phyloP scores from a whole-genome alignment of 345 rosid genomes.

The Boechera stricta region DNA sequence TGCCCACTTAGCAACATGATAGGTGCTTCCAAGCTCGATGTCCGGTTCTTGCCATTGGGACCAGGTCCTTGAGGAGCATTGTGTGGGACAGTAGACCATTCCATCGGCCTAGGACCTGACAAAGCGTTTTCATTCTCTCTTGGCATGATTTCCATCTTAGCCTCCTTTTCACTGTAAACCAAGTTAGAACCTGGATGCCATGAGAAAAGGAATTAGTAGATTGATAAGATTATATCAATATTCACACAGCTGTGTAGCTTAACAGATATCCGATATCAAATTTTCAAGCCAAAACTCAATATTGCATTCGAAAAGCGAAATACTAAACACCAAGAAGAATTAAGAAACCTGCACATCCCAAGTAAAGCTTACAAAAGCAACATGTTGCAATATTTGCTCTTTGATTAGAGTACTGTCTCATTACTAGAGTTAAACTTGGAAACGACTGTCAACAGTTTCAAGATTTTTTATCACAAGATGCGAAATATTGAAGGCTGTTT shows the following conservation, averaged over 20 bases:
- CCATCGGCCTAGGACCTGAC: conserved; percentile 89
- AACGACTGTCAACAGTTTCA: not conserved
- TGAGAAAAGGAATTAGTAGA: conserved; percentile 1
- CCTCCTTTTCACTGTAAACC: conserved; percentile 7
- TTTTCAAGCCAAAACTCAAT: not conserved
- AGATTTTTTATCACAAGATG: not conserved
- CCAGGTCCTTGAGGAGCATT: conserved; percentile 63
- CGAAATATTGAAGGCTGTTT: too few species aligned
- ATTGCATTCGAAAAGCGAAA: not conserved
- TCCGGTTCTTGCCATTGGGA: conserved; percentile 54
- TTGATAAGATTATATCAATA: not conserved
- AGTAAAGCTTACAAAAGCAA: not conserved
- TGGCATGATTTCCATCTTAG: conserved; percentile 60
- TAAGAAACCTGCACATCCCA: not conserved
- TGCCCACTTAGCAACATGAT: conserved; percentile 92
- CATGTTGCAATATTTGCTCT: not conserved
- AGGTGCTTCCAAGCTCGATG: conserved; percentile 90
- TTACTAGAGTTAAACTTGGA: not conserved
- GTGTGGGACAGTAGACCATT: conserved; percentile 74
- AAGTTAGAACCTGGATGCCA: conserved; percentile 6
- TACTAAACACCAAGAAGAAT: not conserved
- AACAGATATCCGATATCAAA: not conserved
- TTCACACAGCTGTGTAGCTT: not conserved
- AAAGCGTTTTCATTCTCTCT: conserved; percentile 71
- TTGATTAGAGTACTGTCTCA: not conserved